Base-by-base conservation (phyloP, 495 filamentous ascomycete genomes). In the Aspergillus baeticus region DNA sequence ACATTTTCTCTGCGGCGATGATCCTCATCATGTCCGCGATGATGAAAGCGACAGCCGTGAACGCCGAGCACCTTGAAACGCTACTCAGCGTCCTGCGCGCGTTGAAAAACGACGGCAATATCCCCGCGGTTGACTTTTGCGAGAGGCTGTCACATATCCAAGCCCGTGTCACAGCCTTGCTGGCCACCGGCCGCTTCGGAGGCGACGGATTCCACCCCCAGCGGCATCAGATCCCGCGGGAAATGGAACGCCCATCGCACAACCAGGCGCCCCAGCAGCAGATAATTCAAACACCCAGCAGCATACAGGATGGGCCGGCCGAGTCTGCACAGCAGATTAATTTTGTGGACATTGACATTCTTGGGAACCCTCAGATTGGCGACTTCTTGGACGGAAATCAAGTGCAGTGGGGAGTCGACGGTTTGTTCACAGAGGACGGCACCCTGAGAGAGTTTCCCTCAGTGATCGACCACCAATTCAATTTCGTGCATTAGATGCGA, bases 1-100 rank as follows among this genome's bases (percentile, higher is more conserved):
- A 69, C 31, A 55, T 69, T 6, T 69, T 69, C 41, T 66, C 66
- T 5, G 65, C 66, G 2, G 57, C 66, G 20, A 54, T 69, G 29
- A 63, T 69, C 22, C 52, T 66, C 36, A 60, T 66, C 34, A 66
- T 69, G 53, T 66, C 66, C 0, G 62, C 59, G 26, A 55, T 66
- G 41, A 57, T 69, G 55, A 58, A 61, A n/a, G 55, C 63, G 5
- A 57, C 50, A 6, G 57, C 57, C 20, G 44, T 38, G 47, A 59
- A 58, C 42, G 57, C 61, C 6, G 61, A 66, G 39, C 53, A 57
- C 11, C 60, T 66, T 20, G 57, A 65, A n/a, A 66, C 60, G 4
- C 47, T 62, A 23, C 57, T 60, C 13, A 63, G 58, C 42, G 63
- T 69, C 10, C 58, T 69, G 37, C 50, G 52, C 6, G 55, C 59